A percentile compares a stretch with the other conserved stretches of the same genome.
Conservation (phyloP, 192 early-diverging fungal genomes). For the Podila clonocystis region DNA sequence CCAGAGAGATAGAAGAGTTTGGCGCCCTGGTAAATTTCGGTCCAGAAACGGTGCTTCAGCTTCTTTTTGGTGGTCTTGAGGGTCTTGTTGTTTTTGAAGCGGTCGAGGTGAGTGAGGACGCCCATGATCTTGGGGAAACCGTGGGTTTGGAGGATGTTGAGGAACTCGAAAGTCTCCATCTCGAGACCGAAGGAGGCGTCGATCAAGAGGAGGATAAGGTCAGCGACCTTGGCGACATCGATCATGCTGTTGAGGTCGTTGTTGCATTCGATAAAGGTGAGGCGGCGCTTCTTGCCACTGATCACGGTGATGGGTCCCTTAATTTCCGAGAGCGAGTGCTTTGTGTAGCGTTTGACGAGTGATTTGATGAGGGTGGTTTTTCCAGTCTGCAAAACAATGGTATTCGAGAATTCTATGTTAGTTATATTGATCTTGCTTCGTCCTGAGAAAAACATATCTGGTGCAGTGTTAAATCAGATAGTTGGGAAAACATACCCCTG, state of each 20-base stretch:
- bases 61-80: conserved; percentile 90
- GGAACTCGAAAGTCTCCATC: conserved; percentile 99
- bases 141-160: conserved; percentile 96
- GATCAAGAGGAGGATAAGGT: conserved; percentile 93
- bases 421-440: too few species aligned
- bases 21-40: conserved; percentile 99
- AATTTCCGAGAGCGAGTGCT: conserved; percentile 90
- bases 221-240: conserved; percentile 96
- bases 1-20: conserved; percentile 99
- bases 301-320: conserved; percentile 98
- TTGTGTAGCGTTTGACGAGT: conserved; percentile 94
- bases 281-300: conserved; percentile 91
- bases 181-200: conserved; percentile 99
- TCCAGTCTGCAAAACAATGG: conserved; percentile 70
- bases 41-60: conserved; percentile 99
- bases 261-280: conserved; percentile 97
- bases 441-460: too few species aligned
- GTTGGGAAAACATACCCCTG: conserved; percentile 64
- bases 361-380: conserved; percentile 98
- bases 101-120: conserved; percentile 95
- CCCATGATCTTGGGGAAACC: conserved; percentile 99
- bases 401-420: too few species aligned
- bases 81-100: conserved; percentile 94
- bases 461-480: neutral
- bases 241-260: conserved; percentile 99